Evolutionary conservation across 768 basidiomycete genomes (phyloP).

Genomic region (Tremella mesenterica): DNA sequence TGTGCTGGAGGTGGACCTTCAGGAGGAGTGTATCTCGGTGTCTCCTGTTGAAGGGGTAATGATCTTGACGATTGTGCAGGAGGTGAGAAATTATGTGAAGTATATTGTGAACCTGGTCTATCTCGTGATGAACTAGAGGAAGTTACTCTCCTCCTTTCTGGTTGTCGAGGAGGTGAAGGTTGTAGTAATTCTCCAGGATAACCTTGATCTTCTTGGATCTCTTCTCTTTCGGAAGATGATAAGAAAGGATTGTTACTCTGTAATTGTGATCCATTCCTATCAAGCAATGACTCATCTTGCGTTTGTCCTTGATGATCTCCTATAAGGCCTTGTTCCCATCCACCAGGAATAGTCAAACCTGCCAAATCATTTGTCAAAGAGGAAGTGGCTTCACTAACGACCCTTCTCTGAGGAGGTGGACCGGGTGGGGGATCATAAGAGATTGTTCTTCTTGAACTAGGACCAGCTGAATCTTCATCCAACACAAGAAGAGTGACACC

Average conservation of each 20-base stretch:
- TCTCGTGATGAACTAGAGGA: constrained; percentile 3
- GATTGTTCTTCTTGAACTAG: too few relatives aligned
- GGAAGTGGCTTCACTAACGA: not conserved
- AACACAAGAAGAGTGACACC: not conserved
- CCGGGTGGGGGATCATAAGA: not conserved
- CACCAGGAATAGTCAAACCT: not conserved
- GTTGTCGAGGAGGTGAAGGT: not conserved
- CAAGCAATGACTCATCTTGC: constrained; percentile 13
- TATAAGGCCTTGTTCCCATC: not conserved
- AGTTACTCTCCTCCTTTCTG: too few relatives aligned
- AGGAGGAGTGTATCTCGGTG: constrained; percentile 14
- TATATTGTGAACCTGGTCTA: constrained; percentile 8
- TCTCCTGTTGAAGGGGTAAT: not conserved
- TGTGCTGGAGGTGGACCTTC: constrained; percentile 23
- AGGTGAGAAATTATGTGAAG: not conserved
- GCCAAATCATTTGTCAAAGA: not conserved
- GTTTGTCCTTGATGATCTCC: constrained; percentile 11
- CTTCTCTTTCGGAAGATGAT: constrained; percentile 21
- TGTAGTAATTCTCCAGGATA: not conserved
- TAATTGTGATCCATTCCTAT: constrained; percentile 18
- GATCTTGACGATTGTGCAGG: not conserved
- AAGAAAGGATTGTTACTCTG: constrained; percentile 40
- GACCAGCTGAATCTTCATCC: not conserved
- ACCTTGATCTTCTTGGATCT: constrained; percentile 6
- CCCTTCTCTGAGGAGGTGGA: too few relatives aligned